Conservation (phyloP, 1,284 basidiomycete genomes). For the Trichosporon ovoides region DNA sequence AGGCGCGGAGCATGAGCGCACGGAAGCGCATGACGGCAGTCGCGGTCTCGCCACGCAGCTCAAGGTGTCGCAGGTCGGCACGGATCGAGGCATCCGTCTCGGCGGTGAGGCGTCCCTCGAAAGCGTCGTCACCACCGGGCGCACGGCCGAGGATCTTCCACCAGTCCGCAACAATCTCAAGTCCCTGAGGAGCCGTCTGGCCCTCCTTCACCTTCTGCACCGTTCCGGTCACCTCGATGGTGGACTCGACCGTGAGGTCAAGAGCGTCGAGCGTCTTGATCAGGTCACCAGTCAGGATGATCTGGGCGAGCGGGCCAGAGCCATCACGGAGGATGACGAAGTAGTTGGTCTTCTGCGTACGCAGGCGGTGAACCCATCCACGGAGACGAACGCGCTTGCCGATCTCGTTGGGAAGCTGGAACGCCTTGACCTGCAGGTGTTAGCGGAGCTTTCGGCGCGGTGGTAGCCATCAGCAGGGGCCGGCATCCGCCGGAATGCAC, state of each 20-base stretch:
- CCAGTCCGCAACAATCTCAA: constrained; percentile 91
- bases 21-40: constrained; percentile 88
- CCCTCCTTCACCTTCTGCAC: constrained; percentile 87
- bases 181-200: constrained; percentile 89
- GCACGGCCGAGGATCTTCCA: constrained; percentile 85
- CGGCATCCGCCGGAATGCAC: no score
- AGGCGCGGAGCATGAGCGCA: constrained; percentile 72
- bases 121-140: constrained; percentile 89
- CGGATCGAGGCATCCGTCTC: constrained; percentile 64
- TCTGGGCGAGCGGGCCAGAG: constrained; percentile 84
- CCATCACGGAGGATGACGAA: constrained; percentile 94
- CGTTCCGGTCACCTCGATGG: constrained; percentile 81
- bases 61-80: constrained; percentile 90
- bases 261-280: constrained; percentile 91
- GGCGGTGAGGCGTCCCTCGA: constrained; percentile 85
- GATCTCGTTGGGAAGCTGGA: constrained; percentile 60
- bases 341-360: constrained; percentile 87
- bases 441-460: no score
- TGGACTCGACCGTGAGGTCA: constrained; percentile 87
- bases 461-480: no score
- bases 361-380: constrained; percentile 95
- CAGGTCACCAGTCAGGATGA: constrained; percentile 75
- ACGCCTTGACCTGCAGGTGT: constrained; percentile 66
- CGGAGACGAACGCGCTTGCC: constrained; percentile 76
- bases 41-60: constrained; percentile 90